Evolutionary conservation across 805 yeast genomes (phyloP), one percentile per base, ranked within the genome.

Genomic region (Pichia kluyveri): DNA sequence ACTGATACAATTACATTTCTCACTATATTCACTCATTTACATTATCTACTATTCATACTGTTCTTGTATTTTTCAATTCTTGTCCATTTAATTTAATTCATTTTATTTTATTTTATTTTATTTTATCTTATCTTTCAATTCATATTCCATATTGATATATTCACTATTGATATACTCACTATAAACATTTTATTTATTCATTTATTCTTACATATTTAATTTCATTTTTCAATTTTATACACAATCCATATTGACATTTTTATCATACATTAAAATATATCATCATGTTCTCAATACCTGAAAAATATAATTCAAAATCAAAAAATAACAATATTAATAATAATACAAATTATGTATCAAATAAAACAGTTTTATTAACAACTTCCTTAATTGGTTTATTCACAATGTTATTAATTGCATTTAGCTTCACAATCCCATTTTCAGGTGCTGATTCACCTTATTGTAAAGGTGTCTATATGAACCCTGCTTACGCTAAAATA

Each of bases 401-500:
- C 7, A 42, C 63, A 15, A 40, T 63, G 14, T 43, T 56, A 5
- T 41, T 61, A 12, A 65, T 66, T 18, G 56, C 59, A 1, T 56
- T 54, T 32, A 58, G 67, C 38, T 68, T 66, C 44, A 43, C 52
- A 7, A 51, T 58, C 44, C 50, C 52, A 15, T 61, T 67, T 12
- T 57, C 57, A 6, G 80, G 79, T 3, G 71, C 80, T 2, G 81
- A 77, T 58, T 48, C 67, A 0, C 72, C 76, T 1, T 42, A 49
- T 42, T 89, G 97, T 61, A 68, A 80, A 38, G 68, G 80, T 51
- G 82, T 87, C 8, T 82, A 73, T 60, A 89, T 89, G 96, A 78
- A 75, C 43, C 96, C 96, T 2, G 79, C 90, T 1, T 89, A 87
- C 58, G 90, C 91, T 11, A 72, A 82, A 53, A 74, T 89, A 38